Evolutionary conservation across 2,329 filamentous ascomycete genomes (phyloP), one percentile per base, ranked within the genome.

Genomic region (Diplodia scrobiculata): DNA sequence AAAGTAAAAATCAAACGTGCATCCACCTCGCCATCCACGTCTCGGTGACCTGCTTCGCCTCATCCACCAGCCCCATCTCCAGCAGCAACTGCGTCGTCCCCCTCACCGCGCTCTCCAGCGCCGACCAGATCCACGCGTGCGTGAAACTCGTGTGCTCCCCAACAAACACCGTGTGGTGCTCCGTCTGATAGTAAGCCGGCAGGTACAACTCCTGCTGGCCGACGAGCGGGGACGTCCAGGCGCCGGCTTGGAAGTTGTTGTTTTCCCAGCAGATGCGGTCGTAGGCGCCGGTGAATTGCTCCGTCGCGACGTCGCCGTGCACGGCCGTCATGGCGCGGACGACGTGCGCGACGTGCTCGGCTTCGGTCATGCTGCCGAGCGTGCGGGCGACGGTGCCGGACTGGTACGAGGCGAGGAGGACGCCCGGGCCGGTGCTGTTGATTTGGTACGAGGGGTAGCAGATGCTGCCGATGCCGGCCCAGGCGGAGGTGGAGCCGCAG

Each of bases 21-120:
- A 88, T 87, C 87, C 87, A 90, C 66, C 88, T 80, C 1, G 85
- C 87, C 87, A 90, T 89, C 87, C 87, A 90, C 68, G 85, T 84
- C 36, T 86, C 79, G 1, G 85, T 84, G 19, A 88, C 79, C 38
- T 81, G 76, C 77, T 90, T 90, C 0, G 88, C 88, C 76, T 90
- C 88, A 73, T 90, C 88, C 0, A 90, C 87, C 52, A 90, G 74
- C 0, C 88, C 88, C 72, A 90, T 77, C 75, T 84, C 84, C 19
- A 89, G 77, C 73, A 90, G 75, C 68, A 90, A 70, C 75, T 91
- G 87, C 4, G 86, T 82, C 0, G 86, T 85, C 0, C 88, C 87
- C 1, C 89, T 80, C 1, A 91, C 84, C 0, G 86, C 88, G 11
- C 85, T 88, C 72, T 91, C 88, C 4, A 91, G 77, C 0, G 89